Percentiles rank a stretch among this genome's conserved stretches.
Conservation (phyloP, 1,284 basidiomycete genomes). For the Apiotrichum sp. region DNA sequence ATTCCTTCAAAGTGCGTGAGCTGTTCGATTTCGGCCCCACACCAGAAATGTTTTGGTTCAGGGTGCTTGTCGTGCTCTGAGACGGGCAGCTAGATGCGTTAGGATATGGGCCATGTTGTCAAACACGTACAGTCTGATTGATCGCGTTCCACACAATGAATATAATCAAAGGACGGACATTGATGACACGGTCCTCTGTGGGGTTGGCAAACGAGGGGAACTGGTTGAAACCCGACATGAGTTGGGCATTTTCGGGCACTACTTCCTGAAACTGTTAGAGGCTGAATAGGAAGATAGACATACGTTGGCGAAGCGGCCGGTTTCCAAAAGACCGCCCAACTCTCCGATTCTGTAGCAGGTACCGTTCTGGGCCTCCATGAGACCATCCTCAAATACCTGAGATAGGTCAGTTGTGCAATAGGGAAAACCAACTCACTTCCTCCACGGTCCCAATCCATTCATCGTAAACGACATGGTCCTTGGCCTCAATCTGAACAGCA, state of each 20-base stretch:
- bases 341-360: conserved; percentile 65
- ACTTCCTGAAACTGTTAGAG: conserved; percentile 16
- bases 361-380: conserved; percentile 56
- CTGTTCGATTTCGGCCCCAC: conserved; percentile 58
- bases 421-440: conserved; percentile 34
- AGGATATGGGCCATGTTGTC: conserved; percentile 27
- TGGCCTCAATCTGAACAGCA: conserved; percentile 52
- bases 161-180: conserved; percentile 69
- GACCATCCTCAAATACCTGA: conserved; percentile 78
- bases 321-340: conserved; percentile 46
- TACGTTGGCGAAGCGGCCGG: conserved; percentile 20
- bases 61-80: conserved; percentile 54
- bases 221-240: conserved; percentile 35
- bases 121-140: conserved; percentile 65
- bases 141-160: conserved; percentile 82
- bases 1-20: conserved; percentile 57
- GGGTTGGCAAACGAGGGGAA: conserved; percentile 24
- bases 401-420: conserved; percentile 1
- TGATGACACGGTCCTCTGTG: conserved; percentile 47
- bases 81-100: conserved; percentile 54
- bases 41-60: conserved; percentile 71
- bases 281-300: conserved; percentile 14
- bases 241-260: conserved; percentile 14
- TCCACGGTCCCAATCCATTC: conserved; percentile 79
- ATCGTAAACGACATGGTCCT: conserved; percentile 73